Conservation (phyloP, 2,329 filamentous ascomycete genomes). For the Trichophyton schoenleinii region DNA sequence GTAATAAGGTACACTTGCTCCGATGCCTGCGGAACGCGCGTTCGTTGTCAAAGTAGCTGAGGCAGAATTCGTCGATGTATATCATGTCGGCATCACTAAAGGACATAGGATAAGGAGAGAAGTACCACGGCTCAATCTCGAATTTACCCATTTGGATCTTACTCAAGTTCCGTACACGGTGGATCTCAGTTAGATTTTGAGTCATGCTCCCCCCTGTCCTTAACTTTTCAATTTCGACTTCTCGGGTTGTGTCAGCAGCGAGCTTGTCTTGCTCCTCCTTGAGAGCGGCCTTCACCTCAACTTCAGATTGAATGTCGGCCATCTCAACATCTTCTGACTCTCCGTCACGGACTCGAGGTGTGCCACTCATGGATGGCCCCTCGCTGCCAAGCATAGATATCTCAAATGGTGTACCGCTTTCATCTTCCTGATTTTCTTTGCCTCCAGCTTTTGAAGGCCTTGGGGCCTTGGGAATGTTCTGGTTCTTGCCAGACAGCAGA, state of each 20-base stretch:
- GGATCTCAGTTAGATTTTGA: slow-evolving; percentile 93
- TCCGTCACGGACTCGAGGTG: slow-evolving; percentile 21
- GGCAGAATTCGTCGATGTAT: slow-evolving; percentile 94
- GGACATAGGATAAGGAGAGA: slow-evolving; percentile 85
- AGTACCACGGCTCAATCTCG: slow-evolving; percentile 96
- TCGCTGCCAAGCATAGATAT: slow-evolving; percentile 24
- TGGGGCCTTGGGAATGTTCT: slow-evolving; percentile 34
- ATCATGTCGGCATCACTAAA: slow-evolving; percentile 83
- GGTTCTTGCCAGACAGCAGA: slow-evolving; percentile 36
- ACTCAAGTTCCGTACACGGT: slow-evolving; percentile 85
- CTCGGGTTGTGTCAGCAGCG: slow-evolving; percentile 43
- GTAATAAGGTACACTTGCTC: slow-evolving; percentile 75
- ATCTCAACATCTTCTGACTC: slow-evolving; percentile 34
- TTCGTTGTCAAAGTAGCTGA: slow-evolving; percentile 75
- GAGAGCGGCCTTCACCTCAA: slow-evolving; percentile 18
- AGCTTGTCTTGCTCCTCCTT: slow-evolving; percentile 29
- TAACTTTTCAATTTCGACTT: slow-evolving; percentile 93
- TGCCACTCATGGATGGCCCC: slow-evolving; percentile 27
- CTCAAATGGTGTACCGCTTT: slow-evolving; percentile 30
- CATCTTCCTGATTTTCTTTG: slow-evolving; percentile 43
- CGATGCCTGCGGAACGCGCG: slow-evolving; percentile 78
- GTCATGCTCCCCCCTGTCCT: slow-evolving; percentile 96
- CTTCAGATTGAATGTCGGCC: slow-evolving; percentile 24
- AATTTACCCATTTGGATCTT: slow-evolving; percentile 87
- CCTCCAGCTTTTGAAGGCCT: slow-evolving; percentile 46